Evolutionary conservation across 257 asterid genomes (phyloP).

Genomic region (Plantago elongata): DNA sequence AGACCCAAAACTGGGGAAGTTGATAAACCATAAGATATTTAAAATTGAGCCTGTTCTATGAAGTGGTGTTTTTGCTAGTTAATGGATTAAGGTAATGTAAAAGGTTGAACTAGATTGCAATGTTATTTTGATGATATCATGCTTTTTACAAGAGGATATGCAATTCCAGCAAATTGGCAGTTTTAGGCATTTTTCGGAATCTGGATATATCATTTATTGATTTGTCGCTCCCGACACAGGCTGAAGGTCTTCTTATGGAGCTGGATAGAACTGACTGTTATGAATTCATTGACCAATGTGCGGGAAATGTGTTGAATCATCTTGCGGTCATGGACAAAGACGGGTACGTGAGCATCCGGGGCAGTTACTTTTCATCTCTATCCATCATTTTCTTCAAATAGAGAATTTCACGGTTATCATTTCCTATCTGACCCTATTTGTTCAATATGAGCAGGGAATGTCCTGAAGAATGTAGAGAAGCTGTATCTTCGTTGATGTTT

Average conservation of each 20-base stretch:
- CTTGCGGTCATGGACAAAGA: constrained; percentile 53
- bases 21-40: no score
- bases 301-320: constrained; percentile 39
- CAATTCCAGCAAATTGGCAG: no score
- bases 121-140: no score
- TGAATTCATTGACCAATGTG: constrained; percentile 51
- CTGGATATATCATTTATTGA: no score
- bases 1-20: no score
- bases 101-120: no score
- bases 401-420: neutral
- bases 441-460: constrained; percentile 52
- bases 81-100: no score
- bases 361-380: no score
- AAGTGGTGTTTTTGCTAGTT: no score
- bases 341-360: constrained; percentile 33
- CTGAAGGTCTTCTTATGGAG: constrained; percentile 67
- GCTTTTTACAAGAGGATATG: no score
- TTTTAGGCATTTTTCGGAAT: neutral
- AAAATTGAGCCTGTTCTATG: no score
- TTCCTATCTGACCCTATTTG: neutral
- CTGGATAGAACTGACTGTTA: constrained; percentile 53
- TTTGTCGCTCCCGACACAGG: constrained; percentile 35
- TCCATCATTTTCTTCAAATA: neutral
- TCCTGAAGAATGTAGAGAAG: constrained; percentile 88
- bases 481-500: constrained; percentile 64